Base-by-base conservation (phyloP, 2,329 filamentous ascomycete species). In the Fusarium duplospermum region DNA sequence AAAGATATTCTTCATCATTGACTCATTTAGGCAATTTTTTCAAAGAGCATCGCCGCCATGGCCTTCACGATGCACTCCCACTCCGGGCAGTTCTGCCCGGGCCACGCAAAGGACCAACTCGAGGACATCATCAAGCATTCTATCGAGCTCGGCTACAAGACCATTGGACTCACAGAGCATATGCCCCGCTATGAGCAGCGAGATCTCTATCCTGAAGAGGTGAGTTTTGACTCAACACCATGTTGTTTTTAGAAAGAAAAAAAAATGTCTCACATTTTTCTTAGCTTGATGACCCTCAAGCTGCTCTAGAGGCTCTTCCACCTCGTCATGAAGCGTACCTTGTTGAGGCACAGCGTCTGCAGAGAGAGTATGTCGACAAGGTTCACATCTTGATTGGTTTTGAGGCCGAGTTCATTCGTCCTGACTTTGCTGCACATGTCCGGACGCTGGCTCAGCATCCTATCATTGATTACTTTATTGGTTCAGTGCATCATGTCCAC, bases 1-100 rank as follows among this genome's bases (percentile, higher is more conserved):
- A 36, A 9, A n/a, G n/a, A n/a, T n/a, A n/a, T n/a, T n/a, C n/a
- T n/a, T 27, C 13, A 27, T 57, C 31, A 57, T 45, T 18, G 10
- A 36, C 33, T 52, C 47, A 35, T 20, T 20, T 40, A 57, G 47
- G 20, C 62, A 47, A 56, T 31, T 42, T n/a, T 56, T 40, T 11
- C 13, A 16, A 20, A 59, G 33, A 29, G 24, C 6, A 4, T 22
- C 18, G 42, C n/a, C 36, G 29, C 42, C 62, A 98, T 98, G 96
- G 95, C 96, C 2, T 98, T 97, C 85, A 97, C 96, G 6, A 97
- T 98, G 87, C 96, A 99, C 84, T 97, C 94, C 80, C 96, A 99
- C 85, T 98, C 96, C 40, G 96, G 96, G 73, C 94, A 99, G 82
- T 99, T 99, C 86, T 99, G 96, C 86, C 92, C 92, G 11, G 91